These are phyloP conservation scores for Jatropha multifida DNA, from an alignment of 441 rosid genomes.

Conservation along the genomic window DNA sequence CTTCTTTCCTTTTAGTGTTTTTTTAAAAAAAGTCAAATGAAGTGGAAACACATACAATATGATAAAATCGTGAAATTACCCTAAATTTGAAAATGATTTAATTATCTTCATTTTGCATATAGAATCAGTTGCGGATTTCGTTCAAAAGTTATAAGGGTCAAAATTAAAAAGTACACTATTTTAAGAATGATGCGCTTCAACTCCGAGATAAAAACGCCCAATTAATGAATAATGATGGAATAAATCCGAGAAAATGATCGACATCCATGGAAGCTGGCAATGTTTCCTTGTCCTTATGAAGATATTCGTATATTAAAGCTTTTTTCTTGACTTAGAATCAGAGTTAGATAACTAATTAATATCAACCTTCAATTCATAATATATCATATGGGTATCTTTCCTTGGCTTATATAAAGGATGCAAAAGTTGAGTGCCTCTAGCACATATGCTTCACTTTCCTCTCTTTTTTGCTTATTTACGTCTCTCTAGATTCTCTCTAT, in stretches of 20 bases:
- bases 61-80: no score
- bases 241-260: conserved; percentile 13
- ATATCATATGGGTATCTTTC: conserved; percentile 15
- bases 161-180: no score
- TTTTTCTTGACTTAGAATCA: conserved; percentile 2
- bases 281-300: neutral
- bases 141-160: no score
- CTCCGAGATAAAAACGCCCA: no score
- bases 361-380: conserved; percentile 3
- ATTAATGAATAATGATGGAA: neutral
- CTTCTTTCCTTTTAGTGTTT: no score
- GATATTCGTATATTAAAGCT: neutral
- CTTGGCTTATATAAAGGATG: neutral
- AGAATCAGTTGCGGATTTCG: no score
- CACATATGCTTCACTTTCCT: conserved; percentile 21
- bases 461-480: neutral
- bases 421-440: conserved; percentile 8
- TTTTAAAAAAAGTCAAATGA: no score
- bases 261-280: conserved; percentile 16
- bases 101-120: no score
- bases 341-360: neutral
- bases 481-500: conserved; percentile 11
- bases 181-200: no score
- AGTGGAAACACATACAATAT: no score
- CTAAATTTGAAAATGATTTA: no score